A percentile compares a stretch with the other conserved stretches of the same genome.
Conservation (phyloP, 2,329 filamentous ascomycete species). For the Arthroderma sp. region DNA sequence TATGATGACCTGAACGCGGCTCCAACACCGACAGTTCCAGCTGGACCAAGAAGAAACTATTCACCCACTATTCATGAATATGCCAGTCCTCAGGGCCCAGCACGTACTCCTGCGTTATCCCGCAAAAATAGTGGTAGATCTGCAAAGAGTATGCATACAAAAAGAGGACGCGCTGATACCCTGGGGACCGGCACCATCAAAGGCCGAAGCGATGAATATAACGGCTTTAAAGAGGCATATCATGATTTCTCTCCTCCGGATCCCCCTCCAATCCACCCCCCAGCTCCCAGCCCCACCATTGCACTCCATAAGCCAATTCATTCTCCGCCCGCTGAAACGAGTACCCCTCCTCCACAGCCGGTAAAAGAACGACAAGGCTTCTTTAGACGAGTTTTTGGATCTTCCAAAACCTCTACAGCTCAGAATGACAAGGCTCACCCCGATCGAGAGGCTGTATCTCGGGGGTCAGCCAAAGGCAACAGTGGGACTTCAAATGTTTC, state of each 20-base stretch:
- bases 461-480: slow-evolving; percentile 1
- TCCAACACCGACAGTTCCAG: slow-evolving; percentile 71
- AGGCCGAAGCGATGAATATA: slow-evolving; percentile 19
- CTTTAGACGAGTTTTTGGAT: slow-evolving; percentile 83
- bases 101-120: slow-evolving; percentile 22
- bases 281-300: slow-evolving; percentile 41
- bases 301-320: slow-evolving; percentile 35
- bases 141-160: slow-evolving; percentile 23
- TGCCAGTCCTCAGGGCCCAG: slow-evolving; percentile 13
- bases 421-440: slow-evolving; percentile 1
- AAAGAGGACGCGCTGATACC: slow-evolving; percentile 27
- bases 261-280: slow-evolving; percentile 34
- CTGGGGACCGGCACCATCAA: slow-evolving; percentile 24
- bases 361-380: slow-evolving; percentile 68
- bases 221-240: slow-evolving; percentile 15
- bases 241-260: slow-evolving; percentile 27
- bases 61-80: slow-evolving; percentile 24
- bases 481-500: slow-evolving; percentile 11
- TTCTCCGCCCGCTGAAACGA: slow-evolving; percentile 23
- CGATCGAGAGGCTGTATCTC: slow-evolving; percentile 3
- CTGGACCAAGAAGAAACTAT: slow-evolving; percentile 52
- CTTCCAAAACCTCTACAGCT: slow-evolving; percentile 43
- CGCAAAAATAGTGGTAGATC: slow-evolving; percentile 33
- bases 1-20: slow-evolving; percentile 58
- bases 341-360: slow-evolving; percentile 26